Conservation (phyloP, 83 land plant species). For the Thuja plicata region DNA sequence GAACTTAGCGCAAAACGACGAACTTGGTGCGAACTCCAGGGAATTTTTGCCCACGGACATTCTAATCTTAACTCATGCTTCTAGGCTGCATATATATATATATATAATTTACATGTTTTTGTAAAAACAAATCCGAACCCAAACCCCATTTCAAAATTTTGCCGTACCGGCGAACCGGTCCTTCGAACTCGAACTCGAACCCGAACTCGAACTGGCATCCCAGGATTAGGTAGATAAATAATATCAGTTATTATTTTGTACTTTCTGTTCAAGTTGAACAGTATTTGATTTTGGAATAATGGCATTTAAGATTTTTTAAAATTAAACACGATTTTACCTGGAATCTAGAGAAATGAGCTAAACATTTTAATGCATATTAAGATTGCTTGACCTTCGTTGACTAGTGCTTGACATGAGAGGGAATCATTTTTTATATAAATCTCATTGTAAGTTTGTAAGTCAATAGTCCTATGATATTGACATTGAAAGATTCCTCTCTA, state of each 20-base stretch:
- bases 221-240: too few relatives aligned
- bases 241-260: neutral
- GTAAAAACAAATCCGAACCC: too few relatives aligned
- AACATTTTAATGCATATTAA: neutral
- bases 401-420: neutral
- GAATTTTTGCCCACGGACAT: too few relatives aligned
- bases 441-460: neutral
- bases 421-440: neutral
- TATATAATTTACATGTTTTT: too few relatives aligned
- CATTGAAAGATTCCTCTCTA: neutral
- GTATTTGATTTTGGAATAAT: neutral
- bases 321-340: neutral
- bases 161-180: too few relatives aligned
- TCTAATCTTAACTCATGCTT: too few relatives aligned
- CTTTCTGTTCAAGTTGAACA: neutral
- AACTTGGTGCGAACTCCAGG: too few relatives aligned
- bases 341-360: neutral
- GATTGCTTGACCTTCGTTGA: neutral
- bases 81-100: too few relatives aligned
- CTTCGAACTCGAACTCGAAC: too few relatives aligned
- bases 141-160: too few relatives aligned
- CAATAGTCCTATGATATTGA: neutral
- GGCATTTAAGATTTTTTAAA: neutral
- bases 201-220: too few relatives aligned
- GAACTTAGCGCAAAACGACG: too few relatives aligned